These are phyloP conservation scores for Aegilops tauschii DNA, from an alignment of 176 grass and related monocot species.

Conservation along the genomic window DNA sequence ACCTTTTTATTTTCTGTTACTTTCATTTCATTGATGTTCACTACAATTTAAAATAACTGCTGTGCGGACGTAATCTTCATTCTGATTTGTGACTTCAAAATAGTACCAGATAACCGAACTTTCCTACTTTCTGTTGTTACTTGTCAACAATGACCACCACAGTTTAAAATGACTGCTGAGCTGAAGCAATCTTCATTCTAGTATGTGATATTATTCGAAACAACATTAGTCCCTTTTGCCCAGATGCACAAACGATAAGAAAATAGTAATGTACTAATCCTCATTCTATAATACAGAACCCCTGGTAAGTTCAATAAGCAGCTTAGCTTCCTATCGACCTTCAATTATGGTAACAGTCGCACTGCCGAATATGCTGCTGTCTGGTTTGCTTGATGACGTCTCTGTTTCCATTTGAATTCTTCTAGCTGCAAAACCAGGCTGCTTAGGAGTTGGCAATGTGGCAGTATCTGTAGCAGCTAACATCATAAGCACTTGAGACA, in stretches of 20 bases:
- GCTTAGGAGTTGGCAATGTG: slow-evolving; percentile 54
- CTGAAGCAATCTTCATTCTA: slow-evolving; percentile 14
- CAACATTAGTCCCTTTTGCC: slow-evolving; percentile 4
- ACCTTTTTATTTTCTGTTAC: background rate
- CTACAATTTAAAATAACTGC: background rate
- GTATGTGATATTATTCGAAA: slow-evolving; percentile 21
- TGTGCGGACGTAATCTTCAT: background rate
- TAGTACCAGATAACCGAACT: background rate
- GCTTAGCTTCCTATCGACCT: slow-evolving; percentile 37
- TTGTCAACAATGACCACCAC: background rate
- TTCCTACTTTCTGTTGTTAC: background rate
- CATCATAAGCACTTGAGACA: slow-evolving; percentile 63
- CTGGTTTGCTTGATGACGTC: slow-evolving; percentile 52
- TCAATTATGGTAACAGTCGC: slow-evolving; percentile 50
- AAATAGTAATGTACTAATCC: background rate
- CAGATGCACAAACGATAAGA: slow-evolving; percentile 2
- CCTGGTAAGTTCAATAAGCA: background rate
- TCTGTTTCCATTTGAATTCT: slow-evolving; percentile 42
- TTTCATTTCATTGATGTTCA: background rate
- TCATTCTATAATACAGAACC: slow-evolving; percentile 17
- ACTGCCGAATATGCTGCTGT: slow-evolving; percentile 28
- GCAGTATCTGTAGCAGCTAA: slow-evolving; percentile 37
- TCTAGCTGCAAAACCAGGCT: slow-evolving; percentile 56
- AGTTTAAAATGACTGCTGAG: background rate
- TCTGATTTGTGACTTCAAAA: background rate